These are phyloP conservation scores for Skeletonema grethae DNA, from an alignment of 108 stramenopile species.

Conservation along the genomic window DNA sequence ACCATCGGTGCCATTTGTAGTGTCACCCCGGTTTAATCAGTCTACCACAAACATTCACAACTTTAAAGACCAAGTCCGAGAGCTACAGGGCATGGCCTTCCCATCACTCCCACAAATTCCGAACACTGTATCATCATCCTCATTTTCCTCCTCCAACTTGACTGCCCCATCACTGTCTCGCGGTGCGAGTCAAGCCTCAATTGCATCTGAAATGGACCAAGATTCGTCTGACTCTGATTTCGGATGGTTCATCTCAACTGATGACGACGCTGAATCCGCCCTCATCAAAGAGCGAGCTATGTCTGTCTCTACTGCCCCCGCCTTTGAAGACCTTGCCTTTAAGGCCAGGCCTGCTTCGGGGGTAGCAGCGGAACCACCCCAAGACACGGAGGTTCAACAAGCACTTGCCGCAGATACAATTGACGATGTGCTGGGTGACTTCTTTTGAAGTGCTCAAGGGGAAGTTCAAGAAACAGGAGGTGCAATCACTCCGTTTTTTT, in stretches of 20 bases:
- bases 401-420: conserved; percentile 46
- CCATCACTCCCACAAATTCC: conserved; percentile 37
- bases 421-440: conserved; percentile 46
- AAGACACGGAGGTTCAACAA: conserved; percentile 39
- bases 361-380: neutral
- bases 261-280: conserved; percentile 22
- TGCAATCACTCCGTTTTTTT: neutral
- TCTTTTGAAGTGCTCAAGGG: conserved; percentile 18
- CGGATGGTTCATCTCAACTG: conserved; percentile 47
- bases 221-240: conserved; percentile 12
- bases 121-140: conserved; percentile 27
- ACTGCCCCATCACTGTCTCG: conserved; percentile 14
- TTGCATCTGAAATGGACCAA: neutral
- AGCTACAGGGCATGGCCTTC: conserved; percentile 42
- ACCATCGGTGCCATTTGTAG: conserved; percentile 19
- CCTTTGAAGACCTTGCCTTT: conserved; percentile 16
- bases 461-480: conserved; percentile 2
- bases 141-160: conserved; percentile 23
- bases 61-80: conserved; percentile 37
- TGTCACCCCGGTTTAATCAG: conserved; percentile 34
- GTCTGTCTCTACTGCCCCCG: conserved; percentile 2
- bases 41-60: conserved; percentile 31
- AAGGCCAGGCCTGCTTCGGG: conserved; percentile 9
- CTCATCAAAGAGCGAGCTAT: conserved; percentile 1
- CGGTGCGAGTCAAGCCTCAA: conserved; percentile 4